These are phyloP conservation scores for Dendrobium huoshanense DNA, from an alignment of 106 monocot genomes.

Conservation along the genomic window DNA sequence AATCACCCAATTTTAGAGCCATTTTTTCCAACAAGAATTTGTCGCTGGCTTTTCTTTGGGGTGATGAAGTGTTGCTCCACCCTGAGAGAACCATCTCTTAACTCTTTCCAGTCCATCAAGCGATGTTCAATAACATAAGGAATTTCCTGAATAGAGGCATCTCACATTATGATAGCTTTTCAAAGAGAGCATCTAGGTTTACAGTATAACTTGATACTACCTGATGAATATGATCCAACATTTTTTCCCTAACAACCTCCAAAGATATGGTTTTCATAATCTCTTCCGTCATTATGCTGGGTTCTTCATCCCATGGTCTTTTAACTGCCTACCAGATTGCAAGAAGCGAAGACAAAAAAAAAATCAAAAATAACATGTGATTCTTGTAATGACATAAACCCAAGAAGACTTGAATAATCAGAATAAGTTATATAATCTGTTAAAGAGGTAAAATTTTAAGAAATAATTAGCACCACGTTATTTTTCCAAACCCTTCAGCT, in stretches of 20 bases:
- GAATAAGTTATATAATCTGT: neutral
- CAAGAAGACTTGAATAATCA: neutral
- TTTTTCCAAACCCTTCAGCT: no score
- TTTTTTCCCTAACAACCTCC: conserved; percentile 93
- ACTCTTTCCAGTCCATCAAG: conserved; percentile 91
- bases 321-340: conserved; percentile 53
- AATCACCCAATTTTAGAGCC: conserved; percentile 95
- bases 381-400: neutral
- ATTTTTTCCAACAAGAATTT: conserved; percentile 98
- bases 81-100: conserved; percentile 89
- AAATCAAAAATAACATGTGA: neutral
- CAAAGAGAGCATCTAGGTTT: neutral
- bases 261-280: conserved; percentile 83
- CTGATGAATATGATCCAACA: conserved; percentile 95
- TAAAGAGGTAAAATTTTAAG: no score
- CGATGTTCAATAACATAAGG: conserved; percentile 95
- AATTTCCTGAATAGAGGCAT: conserved; percentile 58
- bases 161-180: neutral
- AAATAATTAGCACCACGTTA: no score
- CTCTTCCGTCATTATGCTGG: conserved; percentile 67
- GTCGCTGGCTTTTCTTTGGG: conserved; percentile 72
- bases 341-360: neutral
- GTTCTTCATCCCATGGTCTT: conserved; percentile 97
- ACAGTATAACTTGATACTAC: conserved; percentile 28
- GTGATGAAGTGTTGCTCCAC: conserved; percentile 95